Conservation (phyloP, 345 rosid genomes). For the Adansonia digitata region DNA sequence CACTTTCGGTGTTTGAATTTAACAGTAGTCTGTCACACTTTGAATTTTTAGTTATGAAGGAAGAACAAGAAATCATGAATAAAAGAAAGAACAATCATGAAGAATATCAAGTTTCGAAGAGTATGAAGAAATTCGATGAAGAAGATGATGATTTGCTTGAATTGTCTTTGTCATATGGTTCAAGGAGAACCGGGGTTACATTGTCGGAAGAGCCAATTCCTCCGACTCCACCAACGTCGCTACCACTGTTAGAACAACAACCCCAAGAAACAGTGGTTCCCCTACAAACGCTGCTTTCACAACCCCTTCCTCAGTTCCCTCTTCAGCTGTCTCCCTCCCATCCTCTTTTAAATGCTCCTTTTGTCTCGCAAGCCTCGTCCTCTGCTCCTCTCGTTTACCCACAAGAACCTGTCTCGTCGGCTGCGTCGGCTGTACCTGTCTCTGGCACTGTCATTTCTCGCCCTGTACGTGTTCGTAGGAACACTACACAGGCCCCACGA, state of each 20-base stretch:
- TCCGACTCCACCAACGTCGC: too few relatives aligned
- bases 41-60: too few relatives aligned
- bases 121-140: not conserved
- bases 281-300: not conserved
- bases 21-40: too few relatives aligned
- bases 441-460: not conserved
- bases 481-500: constrained; percentile 10
- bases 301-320: not conserved
- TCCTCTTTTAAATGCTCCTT: not conserved
- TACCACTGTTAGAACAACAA: too few relatives aligned
- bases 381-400: not conserved
- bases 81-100: not conserved
- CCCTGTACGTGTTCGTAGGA: constrained; percentile 24
- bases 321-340: constrained; percentile 12
- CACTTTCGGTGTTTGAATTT: too few relatives aligned
- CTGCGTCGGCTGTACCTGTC: not conserved
- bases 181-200: not conserved
- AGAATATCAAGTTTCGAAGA: not conserved
- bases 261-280: too few relatives aligned
- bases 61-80: not conserved
- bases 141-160: constrained; percentile 17
- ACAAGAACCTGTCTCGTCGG: too few relatives aligned
- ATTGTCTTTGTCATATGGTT: constrained; percentile 13
- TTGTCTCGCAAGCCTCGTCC: not conserved
- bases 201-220: not conserved